phyloP scores from a whole-genome alignment of 352 stramenopile genomes.

The Thalassiosira delicatula region DNA sequence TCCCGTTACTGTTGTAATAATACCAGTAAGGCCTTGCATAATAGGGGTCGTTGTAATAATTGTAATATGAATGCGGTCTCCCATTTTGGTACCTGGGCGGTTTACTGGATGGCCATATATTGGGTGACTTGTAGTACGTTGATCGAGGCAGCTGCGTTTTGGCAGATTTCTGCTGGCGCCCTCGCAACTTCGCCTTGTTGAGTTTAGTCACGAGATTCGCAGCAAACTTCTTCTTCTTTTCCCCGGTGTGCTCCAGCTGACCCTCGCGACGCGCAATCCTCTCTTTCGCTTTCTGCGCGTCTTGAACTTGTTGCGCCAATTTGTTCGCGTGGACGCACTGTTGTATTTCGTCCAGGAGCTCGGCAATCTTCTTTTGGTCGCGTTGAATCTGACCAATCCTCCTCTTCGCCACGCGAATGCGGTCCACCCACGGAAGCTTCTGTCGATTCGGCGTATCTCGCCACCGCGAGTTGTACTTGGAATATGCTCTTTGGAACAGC shows the following conservation, averaged over 20 bases:
- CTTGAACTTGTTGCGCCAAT: background rate
- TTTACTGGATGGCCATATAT: slow-evolving; percentile 34
- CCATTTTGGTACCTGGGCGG: background rate
- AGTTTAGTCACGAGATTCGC: slow-evolving; percentile 26
- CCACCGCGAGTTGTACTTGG: slow-evolving; percentile 31
- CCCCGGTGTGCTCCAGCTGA: slow-evolving; percentile 19
- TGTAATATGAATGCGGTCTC: slow-evolving; percentile 19
- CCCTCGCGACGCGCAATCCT: slow-evolving; percentile 13
- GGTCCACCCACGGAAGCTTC: slow-evolving; percentile 37
- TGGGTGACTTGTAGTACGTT: slow-evolving; percentile 18
- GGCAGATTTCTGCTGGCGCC: slow-evolving; percentile 33
- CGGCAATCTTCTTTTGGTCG: slow-evolving; percentile 32
- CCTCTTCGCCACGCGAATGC: slow-evolving; percentile 30
- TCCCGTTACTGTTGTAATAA: background rate
- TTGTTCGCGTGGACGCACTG: slow-evolving; percentile 13
- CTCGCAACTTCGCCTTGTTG: slow-evolving; percentile 28
- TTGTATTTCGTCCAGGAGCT: slow-evolving; percentile 24
- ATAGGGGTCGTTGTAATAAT: slow-evolving; percentile 38
- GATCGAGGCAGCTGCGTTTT: slow-evolving; percentile 34
- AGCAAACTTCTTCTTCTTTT: slow-evolving; percentile 33
- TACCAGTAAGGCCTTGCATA: slow-evolving; percentile 6
- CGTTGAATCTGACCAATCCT: slow-evolving; percentile 37
- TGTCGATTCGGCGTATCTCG: slow-evolving; percentile 23
- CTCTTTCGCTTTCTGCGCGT: slow-evolving; percentile 25
- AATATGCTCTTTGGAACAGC: slow-evolving; percentile 31